Evolutionary conservation across 2,329 filamentous ascomycete genomes (phyloP).

Genomic region (Aspergillus eucalypticola): DNA sequence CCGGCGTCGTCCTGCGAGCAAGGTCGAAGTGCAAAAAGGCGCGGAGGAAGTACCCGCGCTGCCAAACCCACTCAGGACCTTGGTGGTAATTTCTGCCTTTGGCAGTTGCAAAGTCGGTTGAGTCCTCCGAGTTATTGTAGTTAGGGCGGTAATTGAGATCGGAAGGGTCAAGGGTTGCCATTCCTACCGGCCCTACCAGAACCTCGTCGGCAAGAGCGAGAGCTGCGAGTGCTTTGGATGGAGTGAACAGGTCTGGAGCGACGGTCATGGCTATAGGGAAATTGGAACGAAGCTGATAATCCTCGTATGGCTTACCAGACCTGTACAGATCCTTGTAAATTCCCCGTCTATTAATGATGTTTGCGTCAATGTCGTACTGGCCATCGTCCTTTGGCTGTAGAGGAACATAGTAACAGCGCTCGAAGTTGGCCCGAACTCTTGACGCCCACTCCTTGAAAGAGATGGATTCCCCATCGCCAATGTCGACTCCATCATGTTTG

Average conservation of each 20-base stretch:
- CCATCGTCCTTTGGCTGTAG: conserved; percentile 66
- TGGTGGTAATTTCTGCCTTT: conserved; percentile 98
- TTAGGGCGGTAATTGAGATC: conserved; percentile 93
- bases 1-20: conserved; percentile 63
- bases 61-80: conserved; percentile 98
- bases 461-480: conserved; percentile 62
- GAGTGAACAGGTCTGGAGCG: conserved; percentile 82
- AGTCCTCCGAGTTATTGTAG: conserved; percentile 95
- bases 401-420: conserved; percentile 88
- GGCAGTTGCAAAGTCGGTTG: conserved; percentile 81
- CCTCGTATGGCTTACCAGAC: conserved; percentile 92
- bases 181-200: conserved; percentile 83
- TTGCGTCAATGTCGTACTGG: conserved; percentile 76
- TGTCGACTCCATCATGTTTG: conserved; percentile 70
- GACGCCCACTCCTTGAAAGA: conserved; percentile 76
- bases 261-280: conserved; percentile 95
- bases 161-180: conserved; percentile 90
- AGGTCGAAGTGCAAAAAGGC: conserved; percentile 90
- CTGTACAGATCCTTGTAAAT: conserved; percentile 98
- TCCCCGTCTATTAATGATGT: conserved; percentile 81
- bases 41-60: conserved; percentile 90
- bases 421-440: conserved; percentile 81
- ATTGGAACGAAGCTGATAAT: conserved; percentile 94
- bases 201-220: conserved; percentile 76
- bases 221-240: conserved; percentile 73